Evolutionary conservation across 257 asterid genomes (phyloP).

Genomic region (Scutellaria barbata): DNA sequence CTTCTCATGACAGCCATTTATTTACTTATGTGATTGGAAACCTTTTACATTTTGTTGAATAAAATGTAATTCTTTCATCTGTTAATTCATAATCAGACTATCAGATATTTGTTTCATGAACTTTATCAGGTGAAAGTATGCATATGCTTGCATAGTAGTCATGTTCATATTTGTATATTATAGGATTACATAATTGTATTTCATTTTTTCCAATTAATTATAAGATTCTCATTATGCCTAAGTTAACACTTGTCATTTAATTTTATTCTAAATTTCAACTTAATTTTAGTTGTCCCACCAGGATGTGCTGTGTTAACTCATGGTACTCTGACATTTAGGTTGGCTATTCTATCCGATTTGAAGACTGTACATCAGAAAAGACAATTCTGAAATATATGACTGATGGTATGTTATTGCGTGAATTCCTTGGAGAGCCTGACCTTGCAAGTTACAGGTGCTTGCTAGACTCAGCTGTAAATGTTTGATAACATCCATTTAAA

Average conservation of each 20-base stretch:
- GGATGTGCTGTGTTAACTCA: slow-evolving; percentile 31
- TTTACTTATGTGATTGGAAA: slow-evolving; percentile 4
- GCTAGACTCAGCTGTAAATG: slow-evolving; percentile 19
- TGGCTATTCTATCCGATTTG: slow-evolving; percentile 94
- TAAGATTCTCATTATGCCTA: background rate
- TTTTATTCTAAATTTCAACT: background rate
- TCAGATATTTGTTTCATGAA: slow-evolving; percentile 6
- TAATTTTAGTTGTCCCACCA: slow-evolving; percentile 12
- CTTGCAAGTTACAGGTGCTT: slow-evolving; percentile 82
- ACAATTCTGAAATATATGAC: slow-evolving; percentile 92
- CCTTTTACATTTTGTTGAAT: slow-evolving; percentile 9
- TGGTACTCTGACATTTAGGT: slow-evolving; percentile 48
- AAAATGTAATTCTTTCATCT: background rate
- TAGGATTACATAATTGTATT: slow-evolving; percentile 13
- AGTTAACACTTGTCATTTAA: slow-evolving; percentile 5
- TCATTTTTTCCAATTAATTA: background rate
- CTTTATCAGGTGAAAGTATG: slow-evolving; percentile 4
- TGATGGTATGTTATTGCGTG: slow-evolving; percentile 89
- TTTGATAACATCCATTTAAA: slow-evolving; percentile 24
- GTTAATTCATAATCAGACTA: background rate
- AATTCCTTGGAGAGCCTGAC: slow-evolving; percentile 95
- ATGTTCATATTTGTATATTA: slow-evolving; percentile 4
- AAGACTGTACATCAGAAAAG: slow-evolving; percentile 90
- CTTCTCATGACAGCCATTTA: slow-evolving; percentile 1
- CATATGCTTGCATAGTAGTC: background rate